Evolutionary conservation across 495 filamentous ascomycete species (phyloP).

Genomic region (Polyplosphaeria fusca): DNA sequence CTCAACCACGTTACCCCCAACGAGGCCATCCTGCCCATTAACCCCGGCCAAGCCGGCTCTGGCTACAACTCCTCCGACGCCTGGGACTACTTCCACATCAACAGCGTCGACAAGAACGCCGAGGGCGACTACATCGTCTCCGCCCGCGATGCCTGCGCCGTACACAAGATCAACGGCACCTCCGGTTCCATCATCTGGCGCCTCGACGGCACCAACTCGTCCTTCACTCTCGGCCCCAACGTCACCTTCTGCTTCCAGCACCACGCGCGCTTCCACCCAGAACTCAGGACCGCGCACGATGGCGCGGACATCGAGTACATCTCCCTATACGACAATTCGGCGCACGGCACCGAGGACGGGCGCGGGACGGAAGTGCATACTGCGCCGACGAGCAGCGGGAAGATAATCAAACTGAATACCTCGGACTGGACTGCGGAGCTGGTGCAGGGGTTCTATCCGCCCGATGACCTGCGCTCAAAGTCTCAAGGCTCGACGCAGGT

Average conservation of each 20-base stretch:
- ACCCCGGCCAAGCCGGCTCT: slow-evolving; percentile 52
- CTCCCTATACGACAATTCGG: slow-evolving; percentile 44
- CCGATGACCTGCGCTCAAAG: slow-evolving; percentile 38
- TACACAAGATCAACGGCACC: slow-evolving; percentile 41
- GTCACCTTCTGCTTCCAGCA: slow-evolving; percentile 55
- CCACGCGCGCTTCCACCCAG: slow-evolving; percentile 46
- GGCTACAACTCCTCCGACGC: slow-evolving; percentile 39
- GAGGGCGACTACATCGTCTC: slow-evolving; percentile 47
- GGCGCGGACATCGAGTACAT: slow-evolving; percentile 24
- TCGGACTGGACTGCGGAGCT: slow-evolving; percentile 42
- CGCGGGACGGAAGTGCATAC: slow-evolving; percentile 27
- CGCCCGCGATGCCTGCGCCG: slow-evolving; percentile 41
- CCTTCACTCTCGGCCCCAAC: slow-evolving; percentile 45
- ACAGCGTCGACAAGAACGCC: slow-evolving; percentile 39
- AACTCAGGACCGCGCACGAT: slow-evolving; percentile 11
- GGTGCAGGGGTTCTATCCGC: slow-evolving; percentile 40
- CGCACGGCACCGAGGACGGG: slow-evolving; percentile 28
- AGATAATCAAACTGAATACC: slow-evolving; percentile 47
- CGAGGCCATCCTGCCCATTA: slow-evolving; percentile 53
- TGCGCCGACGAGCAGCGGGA: slow-evolving; percentile 43
- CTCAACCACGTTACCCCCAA: slow-evolving; percentile 44
- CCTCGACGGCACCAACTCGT: slow-evolving; percentile 46
- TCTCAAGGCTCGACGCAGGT: slow-evolving; percentile 51
- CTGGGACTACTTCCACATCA: slow-evolving; percentile 47
- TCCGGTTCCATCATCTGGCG: slow-evolving; percentile 46